Evolutionary conservation across 2,329 filamentous ascomycete species (phyloP).

Genomic region (Phaeomoniella chlamydospora): DNA sequence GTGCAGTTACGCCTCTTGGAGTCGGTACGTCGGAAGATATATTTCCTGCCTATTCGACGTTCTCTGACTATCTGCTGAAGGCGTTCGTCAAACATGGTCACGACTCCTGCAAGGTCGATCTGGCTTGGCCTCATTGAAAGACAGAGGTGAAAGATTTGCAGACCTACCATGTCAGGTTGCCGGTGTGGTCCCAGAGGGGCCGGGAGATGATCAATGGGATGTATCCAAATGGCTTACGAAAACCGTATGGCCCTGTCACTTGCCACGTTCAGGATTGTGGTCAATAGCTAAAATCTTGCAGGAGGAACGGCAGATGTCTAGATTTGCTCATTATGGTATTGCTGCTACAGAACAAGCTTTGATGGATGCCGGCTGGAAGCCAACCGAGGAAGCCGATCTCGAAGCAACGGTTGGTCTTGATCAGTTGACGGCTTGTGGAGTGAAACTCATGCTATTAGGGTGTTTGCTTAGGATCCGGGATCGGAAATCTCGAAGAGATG

Average conservation of each 20-base stretch:
- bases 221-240: constrained; percentile 27
- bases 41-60: constrained; percentile 3
- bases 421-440: background rate
- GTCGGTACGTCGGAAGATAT: constrained; percentile 38
- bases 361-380: constrained; percentile 64
- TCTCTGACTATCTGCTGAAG: constrained; percentile 17
- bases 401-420: constrained; percentile 49
- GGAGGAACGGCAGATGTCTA: constrained; percentile 70
- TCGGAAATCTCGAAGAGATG: constrained; percentile 84
- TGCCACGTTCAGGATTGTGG: background rate
- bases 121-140: constrained; percentile 61
- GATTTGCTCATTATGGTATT: constrained; percentile 81
- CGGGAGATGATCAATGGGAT: constrained; percentile 25
- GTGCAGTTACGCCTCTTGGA: constrained; percentile 70
- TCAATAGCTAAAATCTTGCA: constrained; percentile 13
- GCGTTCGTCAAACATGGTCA: constrained; percentile 63
- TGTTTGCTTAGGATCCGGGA: constrained; percentile 86
- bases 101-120: constrained; percentile 66
- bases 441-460: constrained; percentile 34
- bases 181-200: constrained; percentile 57
- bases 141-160: constrained; percentile 48
- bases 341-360: constrained; percentile 78
- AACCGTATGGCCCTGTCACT: constrained; percentile 16
- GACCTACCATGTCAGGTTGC: constrained; percentile 74
- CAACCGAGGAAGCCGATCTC: constrained; percentile 42